Percentiles rank a stretch among this genome's conserved stretches.
Evolutionary conservation across 495 filamentous ascomycete species (phyloP).

Genomic region (Thermochaetoides thermophila): DNA sequence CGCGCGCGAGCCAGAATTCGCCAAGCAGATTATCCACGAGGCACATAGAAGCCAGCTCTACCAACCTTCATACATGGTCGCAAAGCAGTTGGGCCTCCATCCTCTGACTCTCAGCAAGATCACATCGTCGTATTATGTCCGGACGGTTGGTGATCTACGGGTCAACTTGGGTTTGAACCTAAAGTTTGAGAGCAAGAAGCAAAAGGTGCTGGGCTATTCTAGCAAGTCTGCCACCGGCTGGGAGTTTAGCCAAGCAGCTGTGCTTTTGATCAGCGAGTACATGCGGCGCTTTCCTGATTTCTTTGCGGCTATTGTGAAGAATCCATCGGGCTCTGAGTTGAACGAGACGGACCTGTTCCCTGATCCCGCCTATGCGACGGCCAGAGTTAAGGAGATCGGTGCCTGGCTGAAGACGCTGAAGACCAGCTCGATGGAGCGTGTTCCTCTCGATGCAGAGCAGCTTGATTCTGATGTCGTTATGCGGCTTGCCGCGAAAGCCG

Average conservation of each 20-base stretch:
- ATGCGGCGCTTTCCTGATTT: conserved; percentile 93
- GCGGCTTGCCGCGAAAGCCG: conserved; percentile 63
- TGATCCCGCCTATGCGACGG: conserved; percentile 46
- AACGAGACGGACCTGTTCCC: conserved; percentile 74
- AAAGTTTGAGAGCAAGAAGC: conserved; percentile 89
- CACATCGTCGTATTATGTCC: conserved; percentile 79
- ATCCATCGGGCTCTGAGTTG: conserved; percentile 32
- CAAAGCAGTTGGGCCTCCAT: conserved; percentile 65
- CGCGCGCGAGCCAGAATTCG: conserved; percentile 66
- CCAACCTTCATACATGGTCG: conserved; percentile 72
- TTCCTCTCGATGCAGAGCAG: conserved; percentile 89
- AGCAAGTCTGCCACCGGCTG: conserved; percentile 71
- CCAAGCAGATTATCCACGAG: conserved; percentile 49
- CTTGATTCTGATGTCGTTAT: conserved; percentile 81
- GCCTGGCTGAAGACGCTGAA: conserved; percentile 85
- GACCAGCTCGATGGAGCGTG: conserved; percentile 78
- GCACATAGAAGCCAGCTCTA: conserved; percentile 59
- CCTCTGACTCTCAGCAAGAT: conserved; percentile 87
- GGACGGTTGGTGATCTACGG: conserved; percentile 54
- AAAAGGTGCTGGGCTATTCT: conserved; percentile 93
- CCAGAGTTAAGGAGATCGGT: conserved; percentile 69
- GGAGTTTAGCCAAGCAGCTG: conserved; percentile 84
- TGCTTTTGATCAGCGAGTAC: conserved; percentile 67
- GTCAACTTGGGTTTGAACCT: conserved; percentile 89
- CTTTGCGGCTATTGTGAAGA: conserved; percentile 68